Evolutionary conservation across 306 rosid species (phyloP), one percentile per base, ranked within the genome.

Genomic region (Fagus sylvatica): DNA sequence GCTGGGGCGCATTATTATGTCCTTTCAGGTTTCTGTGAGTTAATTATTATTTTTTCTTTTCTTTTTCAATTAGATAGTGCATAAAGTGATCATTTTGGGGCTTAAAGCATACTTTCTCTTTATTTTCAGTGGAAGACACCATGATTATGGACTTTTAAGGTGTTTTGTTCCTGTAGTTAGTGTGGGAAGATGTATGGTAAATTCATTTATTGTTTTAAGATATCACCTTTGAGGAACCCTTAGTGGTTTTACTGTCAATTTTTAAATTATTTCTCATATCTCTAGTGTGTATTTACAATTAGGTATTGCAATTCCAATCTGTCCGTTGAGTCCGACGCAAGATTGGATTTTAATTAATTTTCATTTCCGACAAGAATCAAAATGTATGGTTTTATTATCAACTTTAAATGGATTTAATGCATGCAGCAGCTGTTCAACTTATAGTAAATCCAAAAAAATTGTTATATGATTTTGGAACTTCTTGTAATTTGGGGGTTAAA

Each of bases 61-160:
- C 64, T 59, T 75, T 39, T 40, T 74, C 34, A 43, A 41, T 51
- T 60, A 33, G 55, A 65, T 46, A 16, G 56, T 32, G 73, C 61
- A 49, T 65, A 76, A 77, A 75, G 72, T 72, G 49, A 71, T 51
- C 74, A 37, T 73, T 61, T 53, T 49, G 9, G 68, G 57, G 70
- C 59, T 34, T 55, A 72, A 40, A 82, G 49, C 73, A 76, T 54
- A 76, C 78, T 41, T 53, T 72, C 79, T 83, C 69, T 81, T 82
- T 87, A 71, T 76, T 39, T 78, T 53, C 69, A 76, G 81, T 85
- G 80, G 85, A 76, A 75, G 79, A 73, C 81, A 78, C 76, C 84
- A 82, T 84, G 11, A 78, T 71, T 85, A 53, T 86, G 53, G 78
- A 42, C 43, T 19, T 71, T 78, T 54, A 61, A 64, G 32, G 66